phyloP scores from a whole-genome alignment of 2,329 filamentous ascomycete genomes.

The Ophiostoma sp. region DNA sequence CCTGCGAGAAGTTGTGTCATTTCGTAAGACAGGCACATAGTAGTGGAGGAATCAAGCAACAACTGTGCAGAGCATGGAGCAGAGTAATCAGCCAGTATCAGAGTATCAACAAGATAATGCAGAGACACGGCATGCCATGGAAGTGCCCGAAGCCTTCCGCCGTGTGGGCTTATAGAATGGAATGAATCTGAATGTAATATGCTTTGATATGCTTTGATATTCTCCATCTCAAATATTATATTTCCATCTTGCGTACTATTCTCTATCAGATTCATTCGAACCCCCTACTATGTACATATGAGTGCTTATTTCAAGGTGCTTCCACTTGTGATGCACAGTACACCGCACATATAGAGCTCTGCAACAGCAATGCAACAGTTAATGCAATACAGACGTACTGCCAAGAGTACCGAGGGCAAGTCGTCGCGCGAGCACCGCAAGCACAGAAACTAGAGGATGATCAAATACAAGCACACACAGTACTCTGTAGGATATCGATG shows the following conservation, averaged over 20 bases:
- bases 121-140: slow-evolving; percentile 5
- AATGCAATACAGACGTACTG: too few relatives aligned
- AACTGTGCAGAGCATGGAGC: background rate
- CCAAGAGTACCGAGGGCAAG: background rate
- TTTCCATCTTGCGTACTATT: background rate
- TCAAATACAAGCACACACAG: background rate
- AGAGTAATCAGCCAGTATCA: background rate
- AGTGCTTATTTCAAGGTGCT: background rate
- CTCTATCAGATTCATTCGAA: background rate
- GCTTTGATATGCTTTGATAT: background rate
- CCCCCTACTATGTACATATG: too few relatives aligned
- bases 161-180: background rate
- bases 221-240: background rate
- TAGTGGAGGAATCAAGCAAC: background rate
- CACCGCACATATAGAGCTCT: too few relatives aligned
- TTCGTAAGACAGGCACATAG: background rate
- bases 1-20: background rate
- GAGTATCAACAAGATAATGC: background rate
- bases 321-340: background rate
- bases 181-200: background rate
- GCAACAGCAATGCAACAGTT: too few relatives aligned
- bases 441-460: background rate
- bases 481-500: too few relatives aligned
- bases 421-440: background rate
- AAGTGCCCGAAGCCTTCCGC: background rate